Evolutionary conservation across 495 filamentous ascomycete genomes (phyloP).

Genomic region (Pyrenula massariospora): DNA sequence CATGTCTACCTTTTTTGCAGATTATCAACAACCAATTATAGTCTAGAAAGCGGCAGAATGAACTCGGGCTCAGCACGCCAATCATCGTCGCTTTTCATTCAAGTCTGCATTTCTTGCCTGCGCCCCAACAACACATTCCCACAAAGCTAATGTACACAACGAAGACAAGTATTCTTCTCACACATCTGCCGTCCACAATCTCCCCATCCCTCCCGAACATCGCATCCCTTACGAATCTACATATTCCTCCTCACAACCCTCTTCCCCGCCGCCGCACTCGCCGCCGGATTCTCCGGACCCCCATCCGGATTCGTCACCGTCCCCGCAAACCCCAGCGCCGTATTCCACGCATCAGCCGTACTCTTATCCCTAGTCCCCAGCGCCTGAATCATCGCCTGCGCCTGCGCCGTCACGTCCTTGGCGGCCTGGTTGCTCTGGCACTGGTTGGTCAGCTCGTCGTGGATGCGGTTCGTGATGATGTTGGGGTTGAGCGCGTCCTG

Average conservation of each 20-base stretch:
- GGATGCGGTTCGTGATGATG: conserved; percentile 79
- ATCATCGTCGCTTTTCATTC: too few species aligned
- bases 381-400: conserved; percentile 15
- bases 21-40: too few species aligned
- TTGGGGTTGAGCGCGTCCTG: conserved; percentile 77
- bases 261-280: not conserved
- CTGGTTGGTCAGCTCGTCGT: conserved; percentile 22
- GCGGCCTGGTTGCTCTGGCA: conserved; percentile 28
- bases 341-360: conserved; percentile 24
- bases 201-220: too few species aligned
- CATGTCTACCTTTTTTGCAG: too few species aligned
- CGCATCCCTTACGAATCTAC: too few species aligned
- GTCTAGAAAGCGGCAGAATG: too few species aligned
- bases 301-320: not conserved
- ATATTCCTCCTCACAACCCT: not conserved
- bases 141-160: too few species aligned
- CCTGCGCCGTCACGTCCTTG: conserved; percentile 27
- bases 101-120: too few species aligned
- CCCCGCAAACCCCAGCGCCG: conserved; percentile 1
- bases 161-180: too few species aligned
- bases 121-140: too few species aligned
- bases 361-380: conserved; percentile 15
- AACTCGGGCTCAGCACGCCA: too few species aligned
- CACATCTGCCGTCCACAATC: too few species aligned
- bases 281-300: not conserved